Evolutionary conservation across 306 rosid genomes (phyloP).

Genomic region (Cucurbita ficifolia): DNA sequence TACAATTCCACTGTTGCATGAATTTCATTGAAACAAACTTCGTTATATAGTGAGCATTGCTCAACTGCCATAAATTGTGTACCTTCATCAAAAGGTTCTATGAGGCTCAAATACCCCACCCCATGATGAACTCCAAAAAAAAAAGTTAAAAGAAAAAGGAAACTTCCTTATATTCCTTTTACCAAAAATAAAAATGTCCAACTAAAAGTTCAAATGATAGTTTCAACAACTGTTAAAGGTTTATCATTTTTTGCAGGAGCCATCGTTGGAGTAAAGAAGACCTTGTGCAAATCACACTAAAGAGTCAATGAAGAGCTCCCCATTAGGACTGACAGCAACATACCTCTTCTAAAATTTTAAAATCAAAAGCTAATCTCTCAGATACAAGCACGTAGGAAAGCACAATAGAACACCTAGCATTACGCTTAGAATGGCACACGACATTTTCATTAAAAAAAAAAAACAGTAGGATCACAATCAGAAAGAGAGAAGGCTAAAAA

Average conservation of each 20-base stretch:
- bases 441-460: too few species aligned
- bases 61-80: too few species aligned
- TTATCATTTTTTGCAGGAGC: not conserved
- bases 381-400: not conserved
- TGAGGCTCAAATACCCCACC: too few species aligned
- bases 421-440: not conserved
- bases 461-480: not conserved
- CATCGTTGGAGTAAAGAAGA: not conserved
- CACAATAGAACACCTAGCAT: not conserved
- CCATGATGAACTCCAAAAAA: too few species aligned
- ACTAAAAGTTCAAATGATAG: not conserved
- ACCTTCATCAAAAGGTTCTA: too few species aligned
- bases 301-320: not conserved
- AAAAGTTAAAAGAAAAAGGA: not conserved
- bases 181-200: not conserved
- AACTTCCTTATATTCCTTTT: not conserved
- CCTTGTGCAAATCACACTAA: not conserved
- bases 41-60: too few species aligned
- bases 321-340: not conserved
- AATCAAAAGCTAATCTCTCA: not conserved
- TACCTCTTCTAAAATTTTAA: not conserved
- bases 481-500: not conserved
- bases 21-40: not conserved
- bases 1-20: not conserved
- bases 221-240: not conserved